Evolutionary conservation across 2,329 filamentous ascomycete genomes (phyloP).

Genomic region (Tolypocladium nubicola): DNA sequence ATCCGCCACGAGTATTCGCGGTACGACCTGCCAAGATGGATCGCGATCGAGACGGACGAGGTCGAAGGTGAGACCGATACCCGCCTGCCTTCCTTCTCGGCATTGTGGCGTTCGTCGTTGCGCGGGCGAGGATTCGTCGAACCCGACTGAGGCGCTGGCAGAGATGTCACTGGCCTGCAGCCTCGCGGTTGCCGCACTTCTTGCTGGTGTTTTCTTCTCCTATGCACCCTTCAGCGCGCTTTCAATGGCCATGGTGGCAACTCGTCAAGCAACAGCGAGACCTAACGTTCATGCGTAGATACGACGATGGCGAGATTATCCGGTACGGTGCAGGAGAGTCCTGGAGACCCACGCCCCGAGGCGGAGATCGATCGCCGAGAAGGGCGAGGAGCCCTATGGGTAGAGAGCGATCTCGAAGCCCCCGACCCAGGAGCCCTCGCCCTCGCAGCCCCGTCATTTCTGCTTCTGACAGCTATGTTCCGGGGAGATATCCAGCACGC

Average conservation of each 20-base stretch:
- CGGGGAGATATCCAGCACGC: slow-evolving; percentile 30
- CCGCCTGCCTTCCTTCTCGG: slow-evolving; percentile 2
- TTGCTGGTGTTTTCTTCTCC: not conserved
- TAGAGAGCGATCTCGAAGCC: slow-evolving; percentile 18
- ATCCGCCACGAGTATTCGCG: not conserved
- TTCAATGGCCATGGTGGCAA: no score
- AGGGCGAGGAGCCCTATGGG: slow-evolving; percentile 16
- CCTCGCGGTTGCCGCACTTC: not conserved
- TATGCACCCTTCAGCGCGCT: not conserved
- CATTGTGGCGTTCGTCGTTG: no score
- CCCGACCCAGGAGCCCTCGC: slow-evolving; percentile 28
- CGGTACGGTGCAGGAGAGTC: slow-evolving; percentile 52
- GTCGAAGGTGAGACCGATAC: slow-evolving; percentile 21
- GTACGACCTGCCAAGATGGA: slow-evolving; percentile 16
- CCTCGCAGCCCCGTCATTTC: slow-evolving; percentile 25
- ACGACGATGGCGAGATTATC: slow-evolving; percentile 51
- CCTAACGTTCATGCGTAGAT: slow-evolving; percentile 1
- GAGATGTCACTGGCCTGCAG: not conserved
- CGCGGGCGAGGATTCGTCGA: not conserved
- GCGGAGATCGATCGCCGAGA: slow-evolving; percentile 34
- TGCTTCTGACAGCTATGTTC: slow-evolving; percentile 34
- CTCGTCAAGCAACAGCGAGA: not conserved
- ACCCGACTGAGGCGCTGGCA: not conserved
- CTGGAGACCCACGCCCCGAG: slow-evolving; percentile 46
- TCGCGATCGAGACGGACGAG: slow-evolving; percentile 23